Conservation (phyloP, 2,329 filamentous ascomycete genomes). For the Ophiostoma perfectum region DNA sequence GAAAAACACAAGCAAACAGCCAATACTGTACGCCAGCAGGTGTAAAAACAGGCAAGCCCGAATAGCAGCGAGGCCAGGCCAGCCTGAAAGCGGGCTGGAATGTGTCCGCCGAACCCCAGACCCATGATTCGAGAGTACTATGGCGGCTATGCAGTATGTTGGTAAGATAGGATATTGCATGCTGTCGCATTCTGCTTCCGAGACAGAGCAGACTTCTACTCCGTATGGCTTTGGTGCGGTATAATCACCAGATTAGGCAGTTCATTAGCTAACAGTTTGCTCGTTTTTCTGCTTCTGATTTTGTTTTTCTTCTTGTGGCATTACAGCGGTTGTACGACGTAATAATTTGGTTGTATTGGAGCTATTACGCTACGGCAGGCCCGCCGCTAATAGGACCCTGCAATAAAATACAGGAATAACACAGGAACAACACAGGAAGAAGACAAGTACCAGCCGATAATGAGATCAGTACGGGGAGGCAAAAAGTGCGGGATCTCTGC, state of each 20-base stretch:
- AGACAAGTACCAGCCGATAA: too few relatives aligned
- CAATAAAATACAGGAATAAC: not conserved
- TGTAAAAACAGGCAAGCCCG: not conserved
- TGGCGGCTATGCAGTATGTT: not conserved
- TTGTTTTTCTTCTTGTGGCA: too few relatives aligned
- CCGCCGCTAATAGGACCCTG: slow-evolving; percentile 7
- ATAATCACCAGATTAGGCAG: slow-evolving; percentile 3
- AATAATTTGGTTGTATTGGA: not conserved
- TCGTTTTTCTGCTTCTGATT: not conserved
- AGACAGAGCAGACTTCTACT: not conserved
- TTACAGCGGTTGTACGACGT: not conserved
- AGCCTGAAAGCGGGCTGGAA: not conserved
- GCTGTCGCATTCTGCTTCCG: not conserved
- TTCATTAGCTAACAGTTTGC: slow-evolving; percentile 14
- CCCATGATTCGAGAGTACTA: not conserved
- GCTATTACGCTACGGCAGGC: not conserved
- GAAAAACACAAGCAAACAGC: not conserved
- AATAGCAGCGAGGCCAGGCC: not conserved
- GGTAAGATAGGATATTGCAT: not conserved
- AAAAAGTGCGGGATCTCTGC: not conserved
- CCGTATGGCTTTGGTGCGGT: not conserved
- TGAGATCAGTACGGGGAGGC: not conserved
- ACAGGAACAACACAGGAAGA: not conserved
- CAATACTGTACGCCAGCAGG: not conserved
- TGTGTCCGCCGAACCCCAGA: not conserved